phyloP scores from a whole-genome alignment of 2,329 filamentous ascomycete species.

The Ophiocordyceps camponoti-saundersi region DNA sequence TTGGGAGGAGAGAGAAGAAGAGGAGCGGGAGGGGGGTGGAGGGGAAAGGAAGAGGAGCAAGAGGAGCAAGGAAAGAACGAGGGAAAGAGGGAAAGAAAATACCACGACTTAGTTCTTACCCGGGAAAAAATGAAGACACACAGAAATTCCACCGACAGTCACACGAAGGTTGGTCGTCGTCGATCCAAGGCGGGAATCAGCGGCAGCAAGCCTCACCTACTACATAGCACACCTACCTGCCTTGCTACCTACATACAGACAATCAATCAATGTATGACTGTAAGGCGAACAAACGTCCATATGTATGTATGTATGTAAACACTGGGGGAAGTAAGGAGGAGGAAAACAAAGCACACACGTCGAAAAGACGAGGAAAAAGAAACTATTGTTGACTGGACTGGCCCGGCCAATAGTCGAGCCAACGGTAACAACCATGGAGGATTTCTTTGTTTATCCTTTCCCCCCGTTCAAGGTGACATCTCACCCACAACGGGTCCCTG shows the following conservation, averaged over 20 bases:
- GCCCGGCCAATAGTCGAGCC: not conserved
- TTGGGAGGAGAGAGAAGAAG: not conserved
- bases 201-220: too few species aligned
- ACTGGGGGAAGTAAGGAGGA: not conserved
- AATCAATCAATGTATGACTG: too few species aligned
- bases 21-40: not conserved
- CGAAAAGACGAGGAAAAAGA: too few species aligned
- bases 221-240: too few species aligned
- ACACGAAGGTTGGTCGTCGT: too few species aligned
- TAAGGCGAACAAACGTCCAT: too few species aligned
- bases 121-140: not conserved
- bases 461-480: not conserved
- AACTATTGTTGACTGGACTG: too few species aligned
- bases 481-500: not conserved
- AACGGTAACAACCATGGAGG: not conserved
- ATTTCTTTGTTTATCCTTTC: not conserved
- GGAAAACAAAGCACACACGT: not conserved
- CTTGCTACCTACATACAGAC: too few species aligned
- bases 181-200: too few species aligned
- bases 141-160: too few species aligned
- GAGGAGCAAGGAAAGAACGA: not conserved
- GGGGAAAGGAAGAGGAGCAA: not conserved
- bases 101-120: not conserved
- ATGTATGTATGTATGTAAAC: too few species aligned
- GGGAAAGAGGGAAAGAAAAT: not conserved